Evolutionary conservation across 768 basidiomycete genomes (phyloP), one percentile per base, ranked within the genome.

Genomic region (Russula vinacea): DNA sequence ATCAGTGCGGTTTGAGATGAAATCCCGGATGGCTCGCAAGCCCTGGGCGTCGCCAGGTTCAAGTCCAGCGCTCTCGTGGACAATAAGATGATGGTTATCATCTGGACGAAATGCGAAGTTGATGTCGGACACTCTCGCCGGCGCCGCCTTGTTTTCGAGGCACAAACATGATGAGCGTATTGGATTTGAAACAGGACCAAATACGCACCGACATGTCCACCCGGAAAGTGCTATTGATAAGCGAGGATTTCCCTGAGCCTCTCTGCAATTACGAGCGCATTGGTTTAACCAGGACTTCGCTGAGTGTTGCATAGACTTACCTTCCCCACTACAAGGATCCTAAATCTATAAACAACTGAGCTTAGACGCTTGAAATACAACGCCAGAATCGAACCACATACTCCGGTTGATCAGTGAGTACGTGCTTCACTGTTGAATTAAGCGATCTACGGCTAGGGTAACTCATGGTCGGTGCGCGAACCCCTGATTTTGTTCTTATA

Each of bases 191-290:
- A n/a, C 9, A 26, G 0, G 22, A 47, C 8, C 17, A 4, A 0
- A 11, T 16, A 40, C 61, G 24, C 44, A 62, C 61, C 13, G 19
- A n/a, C 1, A 32, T 39, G n/a, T 62, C 37, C 26, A 62, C 61
- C 49, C 49, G 52, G 32, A 62, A 62, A 24, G 57, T n/a, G 26
- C 40, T 16, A 13, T 37, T 57, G 29, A 62, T 45, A 3, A 63
- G 62, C 3, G 56, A 58, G 4, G 62, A 63, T 44, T 63, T 58
- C 10, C 62, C 56, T 10, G 50, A 63, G 24, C 62, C 24, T n/a
- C 19, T 58, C 62, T 63, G n/a, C 45, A 24, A 51, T 45, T 17
- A n/a, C 45, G 16, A 9, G 29, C 32, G 32, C 14, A 26, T 45
- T 10, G 3, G 45, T 37, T 60, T 22, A 4, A 24, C 14, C n/a